Conservation (phyloP, 495 filamentous ascomycete species). For the Margaritispora aquatica region DNA sequence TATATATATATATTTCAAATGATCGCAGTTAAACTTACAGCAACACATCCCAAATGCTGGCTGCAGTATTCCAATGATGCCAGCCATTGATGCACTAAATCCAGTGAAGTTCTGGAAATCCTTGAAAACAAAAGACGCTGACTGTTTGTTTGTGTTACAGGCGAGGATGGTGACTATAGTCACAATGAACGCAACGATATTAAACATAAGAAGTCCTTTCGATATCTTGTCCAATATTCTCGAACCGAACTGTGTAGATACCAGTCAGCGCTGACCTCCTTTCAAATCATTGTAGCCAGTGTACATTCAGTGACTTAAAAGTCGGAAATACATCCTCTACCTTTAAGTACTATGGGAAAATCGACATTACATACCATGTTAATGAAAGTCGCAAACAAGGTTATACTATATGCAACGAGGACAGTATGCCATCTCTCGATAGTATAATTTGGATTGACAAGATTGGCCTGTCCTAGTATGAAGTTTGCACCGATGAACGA, state of each 20-base stretch:
- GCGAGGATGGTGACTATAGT: constrained; percentile 46
- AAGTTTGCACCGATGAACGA: constrained; percentile 52
- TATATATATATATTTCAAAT: no score
- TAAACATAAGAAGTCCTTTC: constrained; percentile 46
- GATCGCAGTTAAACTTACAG: no score
- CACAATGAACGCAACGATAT: constrained; percentile 46
- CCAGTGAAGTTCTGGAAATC: constrained; percentile 53
- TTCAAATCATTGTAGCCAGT: neutral
- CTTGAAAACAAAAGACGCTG: constrained; percentile 48
- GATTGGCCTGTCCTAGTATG: constrained; percentile 47
- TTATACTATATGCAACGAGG: constrained; percentile 44
- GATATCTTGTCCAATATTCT: constrained; percentile 47
- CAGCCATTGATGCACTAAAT: constrained; percentile 42
- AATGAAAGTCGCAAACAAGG: constrained; percentile 33
- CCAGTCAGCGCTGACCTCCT: neutral
- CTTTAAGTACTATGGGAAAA: neutral
- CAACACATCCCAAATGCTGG: constrained; percentile 53
- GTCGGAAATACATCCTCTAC: neutral
- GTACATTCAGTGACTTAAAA: neutral
- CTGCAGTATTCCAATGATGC: constrained; percentile 50
- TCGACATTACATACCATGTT: constrained; percentile 31
- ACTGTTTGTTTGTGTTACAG: constrained; percentile 48
- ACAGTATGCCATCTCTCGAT: constrained; percentile 55
- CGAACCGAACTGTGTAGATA: constrained; percentile 28
- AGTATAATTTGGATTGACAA: constrained; percentile 43